Evolutionary conservation across 2,329 filamentous ascomycete genomes (phyloP), one percentile per base, ranked within the genome.

Genomic region (Cladosporium sp.): DNA sequence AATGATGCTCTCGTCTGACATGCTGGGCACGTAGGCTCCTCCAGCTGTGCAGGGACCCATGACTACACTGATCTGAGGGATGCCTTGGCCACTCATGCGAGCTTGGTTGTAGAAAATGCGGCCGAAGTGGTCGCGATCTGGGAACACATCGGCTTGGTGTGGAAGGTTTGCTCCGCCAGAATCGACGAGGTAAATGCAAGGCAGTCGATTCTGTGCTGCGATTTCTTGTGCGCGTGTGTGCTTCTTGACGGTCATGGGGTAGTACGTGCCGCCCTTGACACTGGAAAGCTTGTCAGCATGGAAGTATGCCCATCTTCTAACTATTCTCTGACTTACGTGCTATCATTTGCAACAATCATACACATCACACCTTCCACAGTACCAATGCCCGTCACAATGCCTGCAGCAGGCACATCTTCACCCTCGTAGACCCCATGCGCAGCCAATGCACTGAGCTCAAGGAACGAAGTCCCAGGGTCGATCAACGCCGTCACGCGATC

Each of bases 71-170:
- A 99, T 89, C 70, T 97, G 93, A 1, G 93, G 93, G 61, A 97
- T 96, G 4, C 91, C 91, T 64, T 87, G 77, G 1, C 88, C 83
- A 65, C 89, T 94, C 91, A 97, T 96, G 68, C 90, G 82, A 2
- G 94, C 93, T 75, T 99, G 93, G 76, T 99, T 97, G 80, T 89
- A 99, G 80, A 99, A 99, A 71, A 97, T 96, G 64, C 93, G 90
- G 35, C 93, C 91, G 70, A 99, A 97, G 74, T 97, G 93, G 56
- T 97, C 91, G 63, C 87, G 83, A 73, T 97, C 93, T 1, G 93
- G 94, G 73, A 99, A 97, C 58, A 97, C 93, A 70, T 97, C 90
- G 36, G 92, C 88, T 75, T 99, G 93, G 69, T 97, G 89, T 13
- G 92, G 94, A 17, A 99, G 83, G 73, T 97, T 97, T 58, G 92